A percentile compares a stretch with the other conserved stretches of the same genome.
phyloP scores from a whole-genome alignment of 192 early-diverging fungal genomes.

The Endogone sp. region DNA sequence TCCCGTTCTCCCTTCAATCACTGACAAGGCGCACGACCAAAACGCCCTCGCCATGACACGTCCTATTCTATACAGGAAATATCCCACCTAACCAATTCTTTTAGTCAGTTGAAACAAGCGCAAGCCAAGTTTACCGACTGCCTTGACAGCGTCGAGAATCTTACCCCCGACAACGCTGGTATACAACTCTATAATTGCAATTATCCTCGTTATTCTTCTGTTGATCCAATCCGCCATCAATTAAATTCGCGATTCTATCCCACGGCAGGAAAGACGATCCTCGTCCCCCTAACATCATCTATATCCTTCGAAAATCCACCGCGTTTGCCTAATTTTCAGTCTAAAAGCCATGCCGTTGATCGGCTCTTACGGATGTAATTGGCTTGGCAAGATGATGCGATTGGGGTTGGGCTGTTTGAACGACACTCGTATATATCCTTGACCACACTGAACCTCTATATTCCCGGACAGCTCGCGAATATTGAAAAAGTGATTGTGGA shows the following conservation, averaged over 20 bases:
- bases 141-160: constrained; percentile 62
- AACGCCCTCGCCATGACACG: too few relatives aligned
- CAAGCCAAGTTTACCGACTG: constrained; percentile 84
- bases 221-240: not conserved
- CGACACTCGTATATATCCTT: constrained; percentile 14
- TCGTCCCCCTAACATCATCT: constrained; percentile 77
- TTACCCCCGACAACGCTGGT: constrained; percentile 46
- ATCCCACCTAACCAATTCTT: constrained; percentile 78
- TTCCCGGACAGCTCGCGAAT: constrained; percentile 82
- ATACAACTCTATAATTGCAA: not conserved
- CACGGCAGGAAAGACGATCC: constrained; percentile 51
- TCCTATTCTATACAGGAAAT: constrained; percentile 63
- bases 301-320: constrained; percentile 55
- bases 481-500: constrained; percentile 88
- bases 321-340: too few relatives aligned
- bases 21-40: not conserved
- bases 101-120: constrained; percentile 81
- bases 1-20: constrained; percentile 2
- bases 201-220: not conserved
- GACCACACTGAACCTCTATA: constrained; percentile 46
- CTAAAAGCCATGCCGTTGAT: too few relatives aligned
- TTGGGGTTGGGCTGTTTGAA: constrained; percentile 22
- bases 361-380: too few relatives aligned
- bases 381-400: too few relatives aligned
- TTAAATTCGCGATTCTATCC: too few relatives aligned